phyloP scores from a whole-genome alignment of 2,329 filamentous ascomycete genomes.

The Spiromastix sp. region DNA sequence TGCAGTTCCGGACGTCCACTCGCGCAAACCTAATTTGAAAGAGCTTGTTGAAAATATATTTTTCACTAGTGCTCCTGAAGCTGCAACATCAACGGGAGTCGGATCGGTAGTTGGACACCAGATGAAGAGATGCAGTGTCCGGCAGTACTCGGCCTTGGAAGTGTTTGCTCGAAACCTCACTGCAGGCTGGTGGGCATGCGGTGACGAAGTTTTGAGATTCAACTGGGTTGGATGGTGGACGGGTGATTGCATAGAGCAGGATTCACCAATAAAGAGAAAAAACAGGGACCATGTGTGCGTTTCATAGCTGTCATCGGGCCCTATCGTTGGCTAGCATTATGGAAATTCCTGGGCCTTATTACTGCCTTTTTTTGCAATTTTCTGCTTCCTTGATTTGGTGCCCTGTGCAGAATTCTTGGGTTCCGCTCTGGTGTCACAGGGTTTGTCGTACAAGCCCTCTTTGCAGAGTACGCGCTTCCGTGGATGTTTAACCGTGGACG shows the following conservation, averaged over 20 bases:
- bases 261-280: neutral
- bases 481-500: too few species aligned
- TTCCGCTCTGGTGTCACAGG: too few species aligned
- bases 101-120: neutral
- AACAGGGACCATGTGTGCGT: too few species aligned
- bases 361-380: too few species aligned
- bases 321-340: too few species aligned
- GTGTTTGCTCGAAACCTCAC: conserved; percentile 51
- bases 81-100: neutral
- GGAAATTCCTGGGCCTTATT: too few species aligned
- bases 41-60: conserved; percentile 41
- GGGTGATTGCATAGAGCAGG: too few species aligned
- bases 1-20: conserved; percentile 53
- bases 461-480: too few species aligned
- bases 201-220: conserved; percentile 52
- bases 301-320: too few species aligned
- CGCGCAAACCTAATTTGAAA: conserved; percentile 54
- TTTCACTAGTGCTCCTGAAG: conserved; percentile 11
- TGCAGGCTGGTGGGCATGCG: conserved; percentile 52
- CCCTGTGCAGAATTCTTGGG: too few species aligned
- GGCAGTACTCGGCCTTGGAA: conserved; percentile 43
- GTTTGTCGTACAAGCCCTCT: too few species aligned
- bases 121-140: conserved; percentile 10
- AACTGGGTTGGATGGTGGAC: conserved; percentile 46
- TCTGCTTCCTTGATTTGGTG: too few species aligned